phyloP scores from a whole-genome alignment of 2,329 filamentous ascomycete genomes.

The Trichothecium sympodiale region DNA sequence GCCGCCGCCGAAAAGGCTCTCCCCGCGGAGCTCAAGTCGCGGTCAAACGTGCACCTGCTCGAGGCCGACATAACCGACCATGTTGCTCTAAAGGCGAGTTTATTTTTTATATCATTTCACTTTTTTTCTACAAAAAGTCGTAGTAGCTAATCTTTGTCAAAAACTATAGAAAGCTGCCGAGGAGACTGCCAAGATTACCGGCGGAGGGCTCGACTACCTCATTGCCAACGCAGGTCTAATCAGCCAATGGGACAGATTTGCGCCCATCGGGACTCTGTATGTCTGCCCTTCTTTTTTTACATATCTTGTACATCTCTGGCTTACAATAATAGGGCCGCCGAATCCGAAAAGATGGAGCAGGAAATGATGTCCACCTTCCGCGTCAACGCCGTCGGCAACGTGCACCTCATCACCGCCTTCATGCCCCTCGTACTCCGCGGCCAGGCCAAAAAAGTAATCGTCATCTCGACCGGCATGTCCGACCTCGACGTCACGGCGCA shows the following conservation, averaged over 20 bases:
- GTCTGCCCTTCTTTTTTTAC: too few relatives aligned
- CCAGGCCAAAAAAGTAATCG: conserved; percentile 37
- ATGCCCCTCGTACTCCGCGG: conserved; percentile 38
- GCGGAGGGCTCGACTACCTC: conserved; percentile 33
- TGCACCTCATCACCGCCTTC: conserved; percentile 39
- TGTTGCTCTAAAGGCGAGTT: conserved; percentile 26
- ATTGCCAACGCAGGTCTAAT: conserved; percentile 35
- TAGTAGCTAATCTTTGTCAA: background rate
- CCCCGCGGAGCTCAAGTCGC: conserved; percentile 21
- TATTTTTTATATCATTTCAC: too few relatives aligned
- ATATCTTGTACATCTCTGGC: too few relatives aligned
- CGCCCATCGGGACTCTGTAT: conserved; percentile 2
- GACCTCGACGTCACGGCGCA: conserved; percentile 30
- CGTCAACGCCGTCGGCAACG: conserved; percentile 37
- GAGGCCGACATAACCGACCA: conserved; percentile 31
- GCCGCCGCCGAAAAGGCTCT: conserved; percentile 30
- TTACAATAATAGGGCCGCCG: background rate
- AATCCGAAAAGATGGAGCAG: conserved; percentile 1
- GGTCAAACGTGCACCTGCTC: conserved; percentile 33
- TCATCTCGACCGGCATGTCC: conserved; percentile 32
- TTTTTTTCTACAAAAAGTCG: too few relatives aligned
- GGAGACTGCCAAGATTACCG: conserved; percentile 13
- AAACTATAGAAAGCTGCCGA: background rate
- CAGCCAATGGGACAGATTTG: conserved; percentile 6
- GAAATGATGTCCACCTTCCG: conserved; percentile 16